Evolutionary conservation across 768 basidiomycete genomes (phyloP).

Genomic region (Amyloporia xantha): DNA sequence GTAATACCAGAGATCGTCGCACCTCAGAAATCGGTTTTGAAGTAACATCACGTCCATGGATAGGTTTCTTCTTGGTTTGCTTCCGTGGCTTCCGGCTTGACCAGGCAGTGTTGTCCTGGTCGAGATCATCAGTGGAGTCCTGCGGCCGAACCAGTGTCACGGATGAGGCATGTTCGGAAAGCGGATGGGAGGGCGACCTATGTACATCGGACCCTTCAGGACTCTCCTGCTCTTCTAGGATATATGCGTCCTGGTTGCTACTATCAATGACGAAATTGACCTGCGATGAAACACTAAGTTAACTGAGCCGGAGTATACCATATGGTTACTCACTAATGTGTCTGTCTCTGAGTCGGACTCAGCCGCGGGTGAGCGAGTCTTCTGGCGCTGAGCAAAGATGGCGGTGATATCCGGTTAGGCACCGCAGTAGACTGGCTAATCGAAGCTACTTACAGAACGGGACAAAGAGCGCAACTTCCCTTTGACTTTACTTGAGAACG

Average conservation of each 20-base stretch:
- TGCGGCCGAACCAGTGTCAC: background rate
- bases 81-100: background rate
- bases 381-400: no score
- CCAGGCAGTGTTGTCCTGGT: slow-evolving; percentile 15
- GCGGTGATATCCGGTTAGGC: no score
- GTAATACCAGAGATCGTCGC: background rate
- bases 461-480: slow-evolving; percentile 15
- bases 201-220: slow-evolving; percentile 2
- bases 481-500: slow-evolving; percentile 18
- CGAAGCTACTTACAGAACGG: slow-evolving; percentile 19
- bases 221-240: slow-evolving; percentile 1
- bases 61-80: background rate
- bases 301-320: background rate
- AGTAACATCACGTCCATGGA: background rate
- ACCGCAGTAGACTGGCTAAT: no score
- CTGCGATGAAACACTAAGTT: slow-evolving; percentile 3
- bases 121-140: slow-evolving; percentile 7
- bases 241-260: background rate
- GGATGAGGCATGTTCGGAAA: background rate
- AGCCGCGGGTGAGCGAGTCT: no score
- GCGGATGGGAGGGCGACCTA: background rate
- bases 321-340: slow-evolving; percentile 22
- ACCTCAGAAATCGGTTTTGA: background rate
- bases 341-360: slow-evolving; percentile 25
- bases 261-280: slow-evolving; percentile 19